Evolutionary conservation across 192 early-diverging fungal genomes (phyloP).

Genomic region (Diversispora epigaea): DNA sequence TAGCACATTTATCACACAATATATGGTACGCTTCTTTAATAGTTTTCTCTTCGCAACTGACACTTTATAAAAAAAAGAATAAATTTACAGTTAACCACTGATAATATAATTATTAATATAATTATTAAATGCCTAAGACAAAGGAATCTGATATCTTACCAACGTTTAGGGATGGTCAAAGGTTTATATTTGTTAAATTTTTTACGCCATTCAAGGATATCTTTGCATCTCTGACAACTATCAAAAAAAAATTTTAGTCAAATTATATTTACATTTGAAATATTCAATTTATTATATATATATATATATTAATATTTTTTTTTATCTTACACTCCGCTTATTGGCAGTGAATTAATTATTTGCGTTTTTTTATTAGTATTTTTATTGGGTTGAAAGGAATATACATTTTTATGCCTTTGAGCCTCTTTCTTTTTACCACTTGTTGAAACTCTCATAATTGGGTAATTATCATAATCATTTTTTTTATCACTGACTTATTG

Average conservation of each 20-base stretch:
- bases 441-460: conserved; percentile 10
- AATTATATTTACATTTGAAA: not conserved
- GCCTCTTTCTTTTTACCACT: conserved; percentile 60
- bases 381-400: conserved; percentile 85
- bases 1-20: conserved; percentile 84
- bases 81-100: not conserved
- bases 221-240: conserved; percentile 65
- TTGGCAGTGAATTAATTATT: conserved; percentile 73
- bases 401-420: conserved; percentile 89
- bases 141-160: conserved; percentile 48
- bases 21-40: conserved; percentile 96
- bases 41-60: conserved; percentile 74
- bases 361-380: conserved; percentile 70
- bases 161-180: conserved; percentile 86
- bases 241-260: not conserved
- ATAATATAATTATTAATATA: not conserved
- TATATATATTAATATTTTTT: conserved; percentile 44
- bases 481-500: too few species aligned
- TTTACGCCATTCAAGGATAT: conserved; percentile 82
- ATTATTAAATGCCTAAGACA: too few species aligned
- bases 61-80: conserved; percentile 41
- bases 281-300: not conserved
- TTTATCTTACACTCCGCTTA: conserved; percentile 66
- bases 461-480: not conserved
- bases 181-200: conserved; percentile 98